Evolutionary conservation across 1,284 basidiomycete species (phyloP), one percentile per base, ranked within the genome.

Genomic region (Coriolopsis trogii): DNA sequence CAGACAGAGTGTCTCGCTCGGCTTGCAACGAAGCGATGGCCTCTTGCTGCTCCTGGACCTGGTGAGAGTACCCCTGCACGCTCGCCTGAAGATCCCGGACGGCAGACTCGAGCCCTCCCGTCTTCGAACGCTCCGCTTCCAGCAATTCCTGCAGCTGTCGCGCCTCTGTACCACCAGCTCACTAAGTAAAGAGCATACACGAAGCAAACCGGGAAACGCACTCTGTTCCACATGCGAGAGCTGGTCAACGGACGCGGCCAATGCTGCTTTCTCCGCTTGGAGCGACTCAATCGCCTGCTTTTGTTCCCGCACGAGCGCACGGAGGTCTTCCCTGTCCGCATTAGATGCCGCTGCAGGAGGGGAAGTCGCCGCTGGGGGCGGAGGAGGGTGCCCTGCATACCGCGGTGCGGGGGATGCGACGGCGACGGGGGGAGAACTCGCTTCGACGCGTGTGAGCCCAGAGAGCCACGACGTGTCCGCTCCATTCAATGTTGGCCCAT

Each of bases 181-280:
- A n/a, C n/a, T n/a, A n/a, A n/a, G n/a, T n/a, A n/a, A 18, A 42
- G 7, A 43, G 33, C 41, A 38, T 8, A 26, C 26, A 38, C 40
- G 20, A 18, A n/a, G 24, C 16, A 30, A 12, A n/a, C 26, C 4
- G 24, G 9, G 10, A 41, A 23, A 68, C 73, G 13, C 65, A 88
- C 85, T 74, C 29, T 73, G 68, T 60, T 85, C 80, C 12, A 75
- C 46, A 25, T 59, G 55, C 28, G 53, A 56, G 4, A 38, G 29
- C 15, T 18, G 33, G 2, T 42, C 40, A 30, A 86, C 62, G 26
- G 84, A 78, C 13, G 78, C 66, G 16, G 72, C 71, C 28, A 90
- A 70, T 8, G 79, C 75, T 10, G 80, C 77, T 67, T 89, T 90
- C 65, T 90, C 87, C 3, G 82, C 79, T 26, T 90, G 87, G 6